Conservation (phyloP, 2,329 filamentous ascomycete species). For the Cercospora sojina region DNA sequence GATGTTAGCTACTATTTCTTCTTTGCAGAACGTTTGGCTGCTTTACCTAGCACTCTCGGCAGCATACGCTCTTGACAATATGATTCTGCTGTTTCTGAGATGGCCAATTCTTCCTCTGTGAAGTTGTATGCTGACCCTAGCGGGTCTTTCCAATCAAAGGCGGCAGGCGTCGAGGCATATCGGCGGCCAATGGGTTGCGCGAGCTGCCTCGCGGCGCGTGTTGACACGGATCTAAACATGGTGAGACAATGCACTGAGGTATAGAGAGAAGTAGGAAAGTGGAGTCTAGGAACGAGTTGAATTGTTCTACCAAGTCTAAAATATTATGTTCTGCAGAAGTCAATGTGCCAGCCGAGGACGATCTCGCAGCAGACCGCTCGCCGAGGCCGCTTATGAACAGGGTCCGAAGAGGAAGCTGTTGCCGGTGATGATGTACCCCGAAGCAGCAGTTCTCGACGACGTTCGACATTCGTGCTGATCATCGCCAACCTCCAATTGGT, state of each 20-base stretch:
- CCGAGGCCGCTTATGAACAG: constrained; percentile 11
- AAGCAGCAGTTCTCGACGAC: neutral
- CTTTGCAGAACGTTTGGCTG: neutral
- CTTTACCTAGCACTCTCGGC: constrained; percentile 77
- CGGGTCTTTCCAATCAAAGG: constrained; percentile 92
- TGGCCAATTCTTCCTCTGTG: constrained; percentile 87
- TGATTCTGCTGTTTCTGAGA: constrained; percentile 83
- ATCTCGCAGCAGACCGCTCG: constrained; percentile 8
- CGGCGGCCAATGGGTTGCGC: constrained; percentile 38
- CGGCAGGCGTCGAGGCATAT: constrained; percentile 43
- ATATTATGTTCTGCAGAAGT: constrained; percentile 9
- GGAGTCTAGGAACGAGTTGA: neutral
- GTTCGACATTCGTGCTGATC: neutral
- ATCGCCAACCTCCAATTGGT: neutral
- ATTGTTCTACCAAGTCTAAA: constrained; percentile 11
- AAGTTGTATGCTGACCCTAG: constrained; percentile 67
- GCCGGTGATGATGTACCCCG: neutral
- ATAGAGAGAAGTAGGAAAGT: neutral
- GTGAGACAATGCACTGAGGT: neutral
- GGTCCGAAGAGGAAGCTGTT: constrained; percentile 10
- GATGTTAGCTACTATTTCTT: neutral
- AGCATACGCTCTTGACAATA: constrained; percentile 90
- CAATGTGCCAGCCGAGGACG: constrained; percentile 15
- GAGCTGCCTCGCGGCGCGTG: constrained; percentile 43
- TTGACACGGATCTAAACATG: constrained; percentile 49